Evolutionary conservation across 2,329 filamentous ascomycete genomes (phyloP).

Genomic region (Xylaria digitata): DNA sequence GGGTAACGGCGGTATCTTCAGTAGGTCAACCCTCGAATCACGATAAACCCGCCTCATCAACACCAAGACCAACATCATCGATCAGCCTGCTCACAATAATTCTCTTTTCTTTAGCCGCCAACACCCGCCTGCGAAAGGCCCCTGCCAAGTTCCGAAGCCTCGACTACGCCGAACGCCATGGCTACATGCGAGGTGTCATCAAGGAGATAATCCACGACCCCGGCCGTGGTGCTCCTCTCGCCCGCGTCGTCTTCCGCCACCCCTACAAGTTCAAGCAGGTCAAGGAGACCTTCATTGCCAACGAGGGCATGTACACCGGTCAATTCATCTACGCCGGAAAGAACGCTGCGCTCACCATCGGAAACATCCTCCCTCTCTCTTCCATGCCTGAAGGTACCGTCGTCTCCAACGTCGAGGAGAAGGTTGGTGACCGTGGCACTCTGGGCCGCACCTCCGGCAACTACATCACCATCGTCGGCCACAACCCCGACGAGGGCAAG

Average conservation of each 20-base stretch:
- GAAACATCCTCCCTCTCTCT: slow-evolving; percentile 94
- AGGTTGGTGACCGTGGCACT: slow-evolving; percentile 94
- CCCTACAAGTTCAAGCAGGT: slow-evolving; percentile 98
- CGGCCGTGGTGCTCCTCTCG: slow-evolving; percentile 97
- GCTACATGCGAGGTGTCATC: slow-evolving; percentile 96
- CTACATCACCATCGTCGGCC: slow-evolving; percentile 98
- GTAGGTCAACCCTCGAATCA: slow-evolving; percentile 45
- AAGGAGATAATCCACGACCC: slow-evolving; percentile 99
- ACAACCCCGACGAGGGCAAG: slow-evolving; percentile 99
- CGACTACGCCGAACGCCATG: slow-evolving; percentile 97
- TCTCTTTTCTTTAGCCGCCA: slow-evolving; percentile 68
- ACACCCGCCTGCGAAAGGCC: slow-evolving; percentile 93
- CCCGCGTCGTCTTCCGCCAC: slow-evolving; percentile 96
- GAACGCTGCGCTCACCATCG: slow-evolving; percentile 95
- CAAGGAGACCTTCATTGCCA: slow-evolving; percentile 99
- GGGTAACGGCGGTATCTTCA: slow-evolving; percentile 52
- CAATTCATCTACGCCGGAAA: slow-evolving; percentile 99
- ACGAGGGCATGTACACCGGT: slow-evolving; percentile 99
- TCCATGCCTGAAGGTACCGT: slow-evolving; percentile 99
- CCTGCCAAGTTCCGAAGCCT: slow-evolving; percentile 95
- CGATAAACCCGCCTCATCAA: slow-evolving; percentile 10
- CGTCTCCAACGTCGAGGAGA: slow-evolving; percentile 99
- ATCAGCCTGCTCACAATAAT: slow-evolving; percentile 38
- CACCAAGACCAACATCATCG: background rate
- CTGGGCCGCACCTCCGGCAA: slow-evolving; percentile 98